A percentile compares a stretch with the other conserved stretches of the same genome.
Evolutionary conservation across 2,329 filamentous ascomycete genomes (phyloP).

Genomic region (Aspergillus sp.): DNA sequence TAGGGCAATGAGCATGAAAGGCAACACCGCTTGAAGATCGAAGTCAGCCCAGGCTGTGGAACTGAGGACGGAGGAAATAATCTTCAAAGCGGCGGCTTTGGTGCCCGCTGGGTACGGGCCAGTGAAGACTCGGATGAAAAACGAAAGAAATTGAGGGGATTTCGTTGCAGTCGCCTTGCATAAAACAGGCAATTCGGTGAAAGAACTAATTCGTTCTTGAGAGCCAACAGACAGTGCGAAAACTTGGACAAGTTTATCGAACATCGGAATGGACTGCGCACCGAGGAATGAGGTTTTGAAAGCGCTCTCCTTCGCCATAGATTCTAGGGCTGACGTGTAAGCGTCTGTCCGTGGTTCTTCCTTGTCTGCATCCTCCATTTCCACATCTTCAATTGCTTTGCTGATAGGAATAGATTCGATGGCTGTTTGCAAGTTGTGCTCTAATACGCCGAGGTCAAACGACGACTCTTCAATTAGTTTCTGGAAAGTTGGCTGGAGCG

Average conservation of each 20-base stretch:
- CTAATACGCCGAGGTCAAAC: conserved; percentile 71
- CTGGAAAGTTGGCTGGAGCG: conserved; percentile 63
- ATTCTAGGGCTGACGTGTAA: conserved; percentile 35
- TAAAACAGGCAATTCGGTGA: conserved; percentile 40
- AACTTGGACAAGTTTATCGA: conserved; percentile 38
- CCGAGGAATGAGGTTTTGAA: conserved; percentile 41
- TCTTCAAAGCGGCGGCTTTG: conserved; percentile 67
- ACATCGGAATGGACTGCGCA: conserved; percentile 32
- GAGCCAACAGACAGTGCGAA: conserved; percentile 37
- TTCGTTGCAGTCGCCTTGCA: conserved; percentile 49
- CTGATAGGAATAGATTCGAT: conserved; percentile 60
- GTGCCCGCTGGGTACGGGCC: conserved; percentile 68
- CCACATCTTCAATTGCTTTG: conserved; percentile 50
- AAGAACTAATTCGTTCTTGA: conserved; percentile 31
- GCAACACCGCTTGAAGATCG: conserved; percentile 79
- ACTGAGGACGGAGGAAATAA: conserved; percentile 57
- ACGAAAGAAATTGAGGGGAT: conserved; percentile 69
- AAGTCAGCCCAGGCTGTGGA: conserved; percentile 47
- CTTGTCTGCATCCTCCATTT: conserved; percentile 48
- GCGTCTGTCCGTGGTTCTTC: conserved; percentile 25
- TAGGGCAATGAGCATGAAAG: conserved; percentile 74
- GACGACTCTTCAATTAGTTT: conserved; percentile 66
- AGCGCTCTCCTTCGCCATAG: conserved; percentile 28
- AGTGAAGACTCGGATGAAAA: conserved; percentile 74
- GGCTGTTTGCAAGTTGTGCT: conserved; percentile 71